phyloP scores from a whole-genome alignment of 805 yeast species.

The Starmerella tilneyi region DNA sequence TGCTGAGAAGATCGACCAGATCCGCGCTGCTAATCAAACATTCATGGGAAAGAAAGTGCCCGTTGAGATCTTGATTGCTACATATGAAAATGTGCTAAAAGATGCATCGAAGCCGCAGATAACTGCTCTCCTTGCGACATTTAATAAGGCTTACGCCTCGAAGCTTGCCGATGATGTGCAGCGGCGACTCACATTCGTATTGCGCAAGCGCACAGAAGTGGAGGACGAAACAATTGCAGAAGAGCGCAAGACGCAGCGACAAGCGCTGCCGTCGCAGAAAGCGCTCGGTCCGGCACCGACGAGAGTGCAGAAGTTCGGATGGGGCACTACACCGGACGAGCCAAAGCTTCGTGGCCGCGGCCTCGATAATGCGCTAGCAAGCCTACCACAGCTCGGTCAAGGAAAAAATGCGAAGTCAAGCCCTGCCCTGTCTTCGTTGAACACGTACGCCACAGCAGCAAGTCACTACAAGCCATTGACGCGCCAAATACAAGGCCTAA shows the following conservation, averaged over 20 bases:
- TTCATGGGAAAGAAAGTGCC: constrained; percentile 23
- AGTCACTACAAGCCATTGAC: background rate
- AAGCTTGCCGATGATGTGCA: background rate
- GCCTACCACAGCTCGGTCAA: constrained; percentile 21
- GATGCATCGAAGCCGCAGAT: constrained; percentile 14
- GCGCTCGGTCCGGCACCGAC: constrained; percentile 9
- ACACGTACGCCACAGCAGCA: background rate
- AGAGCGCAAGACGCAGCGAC: background rate
- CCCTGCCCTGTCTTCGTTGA: background rate
- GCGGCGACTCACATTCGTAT: constrained; percentile 6
- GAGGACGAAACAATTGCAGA: constrained; percentile 8
- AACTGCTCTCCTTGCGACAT: constrained; percentile 21
- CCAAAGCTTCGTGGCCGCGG: constrained; percentile 7
- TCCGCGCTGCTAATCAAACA: constrained; percentile 21
- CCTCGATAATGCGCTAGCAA: constrained; percentile 3
- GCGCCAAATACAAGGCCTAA: constrained; percentile 9
- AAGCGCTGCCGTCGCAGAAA: background rate
- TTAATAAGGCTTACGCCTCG: constrained; percentile 11
- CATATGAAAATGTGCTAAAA: constrained; percentile 21
- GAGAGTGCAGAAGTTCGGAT: constrained; percentile 7
- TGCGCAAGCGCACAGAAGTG: constrained; percentile 8
- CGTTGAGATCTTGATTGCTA: constrained; percentile 20
- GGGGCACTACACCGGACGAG: constrained; percentile 12
- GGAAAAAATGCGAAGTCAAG: background rate
- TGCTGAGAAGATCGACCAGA: constrained; percentile 25